Evolutionary conservation across 2,329 filamentous ascomycete genomes (phyloP), one percentile per base, ranked within the genome.

Genomic region (Talaromyces sp.): DNA sequence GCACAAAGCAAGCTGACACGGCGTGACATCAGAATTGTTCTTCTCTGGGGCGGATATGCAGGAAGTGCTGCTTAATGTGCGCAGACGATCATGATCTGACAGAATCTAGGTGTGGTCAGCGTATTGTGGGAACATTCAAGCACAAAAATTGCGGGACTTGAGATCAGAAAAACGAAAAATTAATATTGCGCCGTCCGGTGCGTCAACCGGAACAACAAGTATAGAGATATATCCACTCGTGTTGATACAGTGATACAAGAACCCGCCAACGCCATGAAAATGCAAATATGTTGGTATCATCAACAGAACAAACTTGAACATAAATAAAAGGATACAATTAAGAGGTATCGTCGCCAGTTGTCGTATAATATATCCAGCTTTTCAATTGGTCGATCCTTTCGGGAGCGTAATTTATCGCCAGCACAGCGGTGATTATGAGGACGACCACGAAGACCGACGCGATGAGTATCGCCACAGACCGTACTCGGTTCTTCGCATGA

Each of bases 391-490:
- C 70, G 53, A 74, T 67, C 27, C 68, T 69, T 47, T 72, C 69
- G 36, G 75, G 73, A 25, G 73, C 71, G 59, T 78, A 78, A 62
- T 70, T 76, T 17, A 88, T 87, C 53, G 86, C 87, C 65, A 90
- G 69, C 15, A 71, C 75, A 33, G 85, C 85, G 63, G 84, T 85
- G 62, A 96, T 83, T n/a, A 95, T 75, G 65, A 90, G 74, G 76
- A 95, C 60, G 87, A 68, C 93, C 75, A 65, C 89, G 75, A 63
- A 91, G 73, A 28, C 84, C 81, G 36, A 83, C 76, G 57, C 81
- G 83, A 65, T 93, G 85, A 68, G 93, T 80, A 65, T 91, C 80
- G 59, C 92, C 75, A 80, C 93, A 92, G 79, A 92, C 89, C 70
- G 90, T 81, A 55, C 87, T 84, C 15, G 92, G 92, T 72, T 88